Evolutionary conservation across 2,329 filamentous ascomycete species (phyloP).

Genomic region (Paradendryphiella salina): DNA sequence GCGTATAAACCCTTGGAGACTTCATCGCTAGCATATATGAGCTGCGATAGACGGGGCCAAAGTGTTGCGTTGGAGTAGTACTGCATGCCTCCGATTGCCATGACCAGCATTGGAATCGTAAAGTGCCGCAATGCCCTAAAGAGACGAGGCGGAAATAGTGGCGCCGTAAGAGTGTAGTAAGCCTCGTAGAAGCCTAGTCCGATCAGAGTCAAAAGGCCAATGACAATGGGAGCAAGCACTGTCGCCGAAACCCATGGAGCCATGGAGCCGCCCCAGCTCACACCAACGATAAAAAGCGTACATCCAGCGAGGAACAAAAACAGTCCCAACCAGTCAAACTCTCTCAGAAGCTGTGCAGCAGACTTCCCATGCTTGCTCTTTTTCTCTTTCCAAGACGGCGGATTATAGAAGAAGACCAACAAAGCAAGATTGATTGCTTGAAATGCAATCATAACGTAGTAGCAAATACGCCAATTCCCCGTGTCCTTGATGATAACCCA

Average conservation of each 20-base stretch:
- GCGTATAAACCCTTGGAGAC: constrained; percentile 36
- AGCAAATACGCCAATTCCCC: constrained; percentile 33
- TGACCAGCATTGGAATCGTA: constrained; percentile 37
- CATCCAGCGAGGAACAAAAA: constrained; percentile 36
- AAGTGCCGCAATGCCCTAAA: constrained; percentile 36
- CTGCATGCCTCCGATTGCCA: constrained; percentile 39
- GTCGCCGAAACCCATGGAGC: constrained; percentile 33
- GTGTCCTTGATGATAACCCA: constrained; percentile 39
- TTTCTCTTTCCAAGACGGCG: constrained; percentile 46
- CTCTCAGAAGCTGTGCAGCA: constrained; percentile 23
- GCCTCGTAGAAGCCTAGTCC: constrained; percentile 36
- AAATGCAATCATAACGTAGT: constrained; percentile 43
- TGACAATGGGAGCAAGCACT: constrained; percentile 30
- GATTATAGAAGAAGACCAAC: constrained; percentile 42
- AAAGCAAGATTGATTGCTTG: constrained; percentile 31
- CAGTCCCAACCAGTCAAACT: constrained; percentile 37
- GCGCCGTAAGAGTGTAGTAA: constrained; percentile 28
- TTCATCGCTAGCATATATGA: constrained; percentile 36
- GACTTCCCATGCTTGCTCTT: constrained; percentile 35
- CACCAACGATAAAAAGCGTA: constrained; percentile 38
- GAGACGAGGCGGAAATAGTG: constrained; percentile 36
- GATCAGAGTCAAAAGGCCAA: constrained; percentile 31
- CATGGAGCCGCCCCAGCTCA: constrained; percentile 33
- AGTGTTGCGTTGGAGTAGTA: constrained; percentile 39
- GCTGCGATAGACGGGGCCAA: constrained; percentile 32